Conservation (phyloP, 2,329 filamentous ascomycete genomes). For the Nemania abortiva region DNA sequence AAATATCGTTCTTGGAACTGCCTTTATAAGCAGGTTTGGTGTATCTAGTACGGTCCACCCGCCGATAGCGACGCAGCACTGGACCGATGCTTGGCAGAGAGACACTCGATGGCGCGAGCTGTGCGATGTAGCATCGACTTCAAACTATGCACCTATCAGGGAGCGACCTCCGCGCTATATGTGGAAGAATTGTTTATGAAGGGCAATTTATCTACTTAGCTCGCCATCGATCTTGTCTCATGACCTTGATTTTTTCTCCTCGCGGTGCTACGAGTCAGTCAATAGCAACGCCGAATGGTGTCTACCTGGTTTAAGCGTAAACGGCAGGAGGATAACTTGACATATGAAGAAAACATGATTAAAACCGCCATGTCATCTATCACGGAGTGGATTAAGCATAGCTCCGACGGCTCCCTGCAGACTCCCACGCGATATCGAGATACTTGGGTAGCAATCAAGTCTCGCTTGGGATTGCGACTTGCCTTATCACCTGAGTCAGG, state of each 20-base stretch:
- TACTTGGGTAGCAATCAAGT: background rate
- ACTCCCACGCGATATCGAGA: background rate
- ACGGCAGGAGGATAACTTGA: slow-evolving; percentile 12
- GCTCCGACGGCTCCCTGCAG: slow-evolving; percentile 16
- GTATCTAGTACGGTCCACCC: background rate
- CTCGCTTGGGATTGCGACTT: background rate
- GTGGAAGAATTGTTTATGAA: slow-evolving; percentile 1
- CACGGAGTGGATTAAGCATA: slow-evolving; percentile 24
- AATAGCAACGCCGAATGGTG: background rate
- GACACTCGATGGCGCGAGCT: slow-evolving; percentile 17
- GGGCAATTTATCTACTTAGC: background rate
- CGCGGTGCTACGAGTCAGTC: background rate
- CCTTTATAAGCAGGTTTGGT: slow-evolving; percentile 1
- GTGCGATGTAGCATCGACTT: slow-evolving; percentile 9
- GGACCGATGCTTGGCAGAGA: slow-evolving; percentile 10
- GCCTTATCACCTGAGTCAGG: slow-evolving; percentile 14
- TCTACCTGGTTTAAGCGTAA: slow-evolving; percentile 10
- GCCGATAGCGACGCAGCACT: slow-evolving; percentile 4
- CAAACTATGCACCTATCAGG: background rate
- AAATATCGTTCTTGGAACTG: background rate
- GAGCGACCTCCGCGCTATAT: slow-evolving; percentile 7
- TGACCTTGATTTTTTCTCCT: background rate
- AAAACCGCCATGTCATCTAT: slow-evolving; percentile 8
- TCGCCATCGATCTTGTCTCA: background rate
- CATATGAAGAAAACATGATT: slow-evolving; percentile 12